phyloP scores from a whole-genome alignment of 192 early-diverging fungal species.

The Coemansia sp. region DNA sequence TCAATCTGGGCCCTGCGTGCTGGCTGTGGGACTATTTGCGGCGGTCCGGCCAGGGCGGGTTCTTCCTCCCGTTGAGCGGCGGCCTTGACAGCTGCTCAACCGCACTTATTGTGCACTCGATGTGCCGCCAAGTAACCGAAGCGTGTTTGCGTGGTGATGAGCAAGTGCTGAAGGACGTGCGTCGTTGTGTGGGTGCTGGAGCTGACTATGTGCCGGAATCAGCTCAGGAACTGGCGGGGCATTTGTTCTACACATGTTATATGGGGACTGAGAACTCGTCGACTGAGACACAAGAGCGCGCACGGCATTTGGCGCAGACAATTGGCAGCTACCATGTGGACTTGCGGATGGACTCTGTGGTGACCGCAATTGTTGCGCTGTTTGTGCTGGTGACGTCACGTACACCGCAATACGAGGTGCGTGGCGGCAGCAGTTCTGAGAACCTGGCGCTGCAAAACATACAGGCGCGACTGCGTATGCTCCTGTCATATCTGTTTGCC shows the following conservation, averaged over 20 bases:
- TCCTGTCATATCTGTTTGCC: constrained; percentile 91
- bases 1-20: constrained; percentile 91
- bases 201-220: constrained; percentile 67
- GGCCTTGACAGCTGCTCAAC: constrained; percentile 96
- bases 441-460: constrained; percentile 98
- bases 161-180: constrained; percentile 73
- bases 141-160: constrained; percentile 47
- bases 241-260: constrained; percentile 91
- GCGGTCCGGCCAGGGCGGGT: constrained; percentile 83
- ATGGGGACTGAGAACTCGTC: constrained; percentile 95
- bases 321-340: constrained; percentile 93
- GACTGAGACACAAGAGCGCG: constrained; percentile 77
- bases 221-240: constrained; percentile 78
- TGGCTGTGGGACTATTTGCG: constrained; percentile 99
- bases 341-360: constrained; percentile 83
- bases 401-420: constrained; percentile 73
- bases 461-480: constrained; percentile 93
- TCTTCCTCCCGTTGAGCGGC: constrained; percentile 93
- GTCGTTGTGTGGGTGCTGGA: constrained; percentile 56
- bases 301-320: constrained; percentile 68
- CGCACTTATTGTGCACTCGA: constrained; percentile 68
- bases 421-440: constrained; percentile 80
- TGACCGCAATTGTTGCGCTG: constrained; percentile 68
- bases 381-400: constrained; percentile 73
- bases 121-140: constrained; percentile 20